Conservation (phyloP, 805 yeast genomes). For the Hanseniaspora clermontiae region DNA sequence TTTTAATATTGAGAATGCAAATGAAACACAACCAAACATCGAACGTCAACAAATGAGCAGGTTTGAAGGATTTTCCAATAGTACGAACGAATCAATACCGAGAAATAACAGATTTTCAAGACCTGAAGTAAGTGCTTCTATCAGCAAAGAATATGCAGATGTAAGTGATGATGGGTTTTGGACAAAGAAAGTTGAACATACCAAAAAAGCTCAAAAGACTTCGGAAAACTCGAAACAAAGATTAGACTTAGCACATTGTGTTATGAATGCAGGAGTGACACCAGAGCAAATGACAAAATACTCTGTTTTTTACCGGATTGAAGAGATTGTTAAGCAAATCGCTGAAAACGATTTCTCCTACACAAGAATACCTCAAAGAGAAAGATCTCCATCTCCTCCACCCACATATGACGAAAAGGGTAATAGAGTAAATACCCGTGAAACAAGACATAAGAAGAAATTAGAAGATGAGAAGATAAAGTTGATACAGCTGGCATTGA, state of each 20-base stretch:
- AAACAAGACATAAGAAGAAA: conserved; percentile 44
- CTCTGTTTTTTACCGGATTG: conserved; percentile 57
- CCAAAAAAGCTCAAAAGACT: conserved; percentile 1
- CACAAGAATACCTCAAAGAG: conserved; percentile 34
- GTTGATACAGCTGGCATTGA: conserved; percentile 62
- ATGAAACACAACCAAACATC: neutral
- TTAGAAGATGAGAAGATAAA: conserved; percentile 70
- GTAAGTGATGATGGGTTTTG: conserved; percentile 13
- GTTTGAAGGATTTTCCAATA: neutral
- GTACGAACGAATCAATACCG: neutral
- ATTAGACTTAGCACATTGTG: conserved; percentile 29
- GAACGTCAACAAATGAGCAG: neutral
- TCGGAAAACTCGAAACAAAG: conserved; percentile 14
- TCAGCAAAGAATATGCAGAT: neutral
- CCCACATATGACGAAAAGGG: conserved; percentile 81
- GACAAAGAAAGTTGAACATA: neutral
- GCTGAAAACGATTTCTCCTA: conserved; percentile 35
- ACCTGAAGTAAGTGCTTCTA: neutral
- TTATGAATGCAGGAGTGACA: conserved; percentile 38
- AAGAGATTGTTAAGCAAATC: conserved; percentile 59
- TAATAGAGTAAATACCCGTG: conserved; percentile 74
- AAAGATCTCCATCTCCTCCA: conserved; percentile 77
- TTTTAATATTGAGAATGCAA: no score
- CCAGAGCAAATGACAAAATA: conserved; percentile 72
- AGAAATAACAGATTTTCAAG: neutral